These are phyloP conservation scores for Hyphodiscus sp. DNA, from an alignment of 2,329 filamentous ascomycete genomes.

Conservation along the genomic window DNA sequence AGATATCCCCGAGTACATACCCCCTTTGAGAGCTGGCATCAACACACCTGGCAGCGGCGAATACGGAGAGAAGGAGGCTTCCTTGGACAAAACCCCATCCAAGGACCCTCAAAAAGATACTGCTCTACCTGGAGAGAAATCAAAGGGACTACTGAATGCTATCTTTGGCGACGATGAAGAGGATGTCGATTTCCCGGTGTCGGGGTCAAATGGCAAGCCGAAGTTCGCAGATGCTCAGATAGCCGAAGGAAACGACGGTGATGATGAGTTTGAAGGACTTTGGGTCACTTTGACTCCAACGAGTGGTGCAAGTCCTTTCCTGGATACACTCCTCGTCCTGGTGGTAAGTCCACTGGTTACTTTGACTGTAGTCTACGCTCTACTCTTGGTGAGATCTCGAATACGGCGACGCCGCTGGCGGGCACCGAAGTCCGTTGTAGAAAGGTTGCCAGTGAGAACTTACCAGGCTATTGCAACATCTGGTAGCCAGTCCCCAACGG, in stretches of 20 bases:
- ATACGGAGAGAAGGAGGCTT: slow-evolving; percentile 38
- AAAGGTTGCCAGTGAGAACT: slow-evolving; percentile 87
- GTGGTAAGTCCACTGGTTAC: slow-evolving; percentile 92
- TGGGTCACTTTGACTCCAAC: slow-evolving; percentile 97
- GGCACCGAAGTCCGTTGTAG: slow-evolving; percentile 94
- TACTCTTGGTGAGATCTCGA: slow-evolving; percentile 79
- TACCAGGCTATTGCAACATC: slow-evolving; percentile 77
- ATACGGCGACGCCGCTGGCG: slow-evolving; percentile 88
- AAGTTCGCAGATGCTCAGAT: slow-evolving; percentile 18
- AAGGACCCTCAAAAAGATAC: slow-evolving; percentile 17
- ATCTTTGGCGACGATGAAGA: slow-evolving; percentile 42
- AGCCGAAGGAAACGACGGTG: slow-evolving; percentile 34
- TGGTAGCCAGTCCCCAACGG: slow-evolving; percentile 49
- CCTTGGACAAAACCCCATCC: slow-evolving; percentile 21
- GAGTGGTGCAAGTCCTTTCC: slow-evolving; percentile 84
- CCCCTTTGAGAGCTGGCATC: slow-evolving; percentile 52
- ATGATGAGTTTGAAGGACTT: slow-evolving; percentile 63
- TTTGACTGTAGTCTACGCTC: slow-evolving; percentile 83
- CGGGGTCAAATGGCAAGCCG: slow-evolving; percentile 7
- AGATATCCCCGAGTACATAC: slow-evolving; percentile 28
- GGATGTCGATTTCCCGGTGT: slow-evolving; percentile 27
- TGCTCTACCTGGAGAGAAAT: slow-evolving; percentile 13
- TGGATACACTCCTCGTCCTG: slow-evolving; percentile 93
- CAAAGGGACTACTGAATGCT: slow-evolving; percentile 40
- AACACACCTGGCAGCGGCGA: slow-evolving; percentile 69